Percentiles rank a stretch among this genome's conserved stretches.
Conservation (phyloP, 2,329 filamentous ascomycete species). For the Fusarium torulosum region DNA sequence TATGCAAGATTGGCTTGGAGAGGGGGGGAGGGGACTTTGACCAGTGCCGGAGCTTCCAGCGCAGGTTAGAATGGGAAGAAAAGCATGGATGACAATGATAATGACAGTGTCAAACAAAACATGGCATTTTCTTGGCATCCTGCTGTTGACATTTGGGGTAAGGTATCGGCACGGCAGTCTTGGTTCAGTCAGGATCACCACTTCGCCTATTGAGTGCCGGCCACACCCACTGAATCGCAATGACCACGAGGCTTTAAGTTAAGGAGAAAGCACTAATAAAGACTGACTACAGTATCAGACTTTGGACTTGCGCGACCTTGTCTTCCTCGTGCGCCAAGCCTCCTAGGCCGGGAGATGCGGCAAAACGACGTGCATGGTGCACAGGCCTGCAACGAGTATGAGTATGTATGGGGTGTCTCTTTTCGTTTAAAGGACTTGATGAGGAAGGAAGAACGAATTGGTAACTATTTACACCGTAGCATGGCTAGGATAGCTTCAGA, state of each 20-base stretch:
- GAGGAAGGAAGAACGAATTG: neutral
- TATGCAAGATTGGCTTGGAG: neutral
- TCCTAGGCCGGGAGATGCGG: neutral
- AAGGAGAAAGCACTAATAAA: too few species aligned
- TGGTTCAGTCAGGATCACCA: neutral
- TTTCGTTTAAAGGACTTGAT: neutral
- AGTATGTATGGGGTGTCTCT: neutral
- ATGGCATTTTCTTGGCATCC: neutral
- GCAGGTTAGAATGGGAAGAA: neutral
- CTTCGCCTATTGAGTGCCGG: neutral
- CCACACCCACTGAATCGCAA: neutral
- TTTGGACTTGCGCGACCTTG: too few species aligned
- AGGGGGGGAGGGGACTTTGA: neutral
- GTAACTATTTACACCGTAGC: too few species aligned
- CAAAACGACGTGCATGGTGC: neutral
- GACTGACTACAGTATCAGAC: too few species aligned
- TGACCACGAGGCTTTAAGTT: neutral
- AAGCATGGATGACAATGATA: neutral
- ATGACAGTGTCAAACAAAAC: too few species aligned
- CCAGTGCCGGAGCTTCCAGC: neutral
- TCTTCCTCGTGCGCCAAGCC: constrained; percentile 5
- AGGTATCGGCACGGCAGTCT: neutral
- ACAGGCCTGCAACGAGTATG: neutral
- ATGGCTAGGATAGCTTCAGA: too few species aligned
- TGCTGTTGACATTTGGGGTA: neutral